Percentiles rank a stretch among this genome's conserved stretches.
Evolutionary conservation across 306 rosid genomes (phyloP).

Genomic region (Vigna mungo): DNA sequence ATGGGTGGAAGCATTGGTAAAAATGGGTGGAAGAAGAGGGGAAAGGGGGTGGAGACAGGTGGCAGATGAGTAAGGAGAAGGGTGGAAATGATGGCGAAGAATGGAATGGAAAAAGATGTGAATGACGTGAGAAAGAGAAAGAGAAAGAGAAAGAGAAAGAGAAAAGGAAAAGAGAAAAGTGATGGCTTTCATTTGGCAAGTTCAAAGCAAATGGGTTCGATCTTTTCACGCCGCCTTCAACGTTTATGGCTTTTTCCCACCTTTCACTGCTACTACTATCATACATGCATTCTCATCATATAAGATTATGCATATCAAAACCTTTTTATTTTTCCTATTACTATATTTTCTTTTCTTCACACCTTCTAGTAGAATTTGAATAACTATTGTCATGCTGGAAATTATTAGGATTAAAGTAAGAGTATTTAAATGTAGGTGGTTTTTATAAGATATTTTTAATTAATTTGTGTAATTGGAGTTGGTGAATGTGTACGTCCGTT

Average conservation of each 20-base stretch:
- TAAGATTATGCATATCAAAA: no score
- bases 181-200: neutral
- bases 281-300: no score
- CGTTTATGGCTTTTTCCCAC: neutral
- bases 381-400: no score
- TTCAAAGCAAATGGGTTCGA: neutral
- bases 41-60: constrained; percentile 56
- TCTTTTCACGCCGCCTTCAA: constrained; percentile 40
- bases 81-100: constrained; percentile 40
- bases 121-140: constrained; percentile 40
- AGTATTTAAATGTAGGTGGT: no score
- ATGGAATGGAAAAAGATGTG: neutral
- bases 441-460: no score
- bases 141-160: neutral
- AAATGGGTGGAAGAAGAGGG: neutral
- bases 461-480: no score
- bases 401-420: no score
- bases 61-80: constrained; percentile 53
- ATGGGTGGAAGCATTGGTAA: neutral
- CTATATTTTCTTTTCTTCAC: no score
- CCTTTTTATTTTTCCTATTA: no score
- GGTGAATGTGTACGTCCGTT: no score
- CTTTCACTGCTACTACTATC: neutral
- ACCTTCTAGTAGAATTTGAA: no score
- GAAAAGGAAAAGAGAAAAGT: neutral